Conservation (phyloP, 2,329 filamentous ascomycete species). For the Penicillium glabrum region DNA sequence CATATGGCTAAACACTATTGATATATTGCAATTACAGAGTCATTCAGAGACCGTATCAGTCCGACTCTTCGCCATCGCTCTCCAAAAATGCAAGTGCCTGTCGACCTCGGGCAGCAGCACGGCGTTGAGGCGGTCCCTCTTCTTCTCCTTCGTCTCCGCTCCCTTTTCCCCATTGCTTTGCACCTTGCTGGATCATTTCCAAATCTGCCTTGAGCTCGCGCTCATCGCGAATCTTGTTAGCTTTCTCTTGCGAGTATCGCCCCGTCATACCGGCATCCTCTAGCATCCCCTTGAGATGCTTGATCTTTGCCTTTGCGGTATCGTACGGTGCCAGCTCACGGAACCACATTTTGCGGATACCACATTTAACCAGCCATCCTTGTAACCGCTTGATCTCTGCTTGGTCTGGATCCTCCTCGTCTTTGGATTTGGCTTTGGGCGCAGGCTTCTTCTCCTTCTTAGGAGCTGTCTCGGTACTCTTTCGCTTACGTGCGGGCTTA, state of each 20-base stretch:
- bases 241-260: conserved; percentile 80
- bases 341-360: conserved; percentile 87
- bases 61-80: conserved; percentile 64
- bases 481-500: conserved; percentile 57
- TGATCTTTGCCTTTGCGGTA: conserved; percentile 75
- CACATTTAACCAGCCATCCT: conserved; percentile 82
- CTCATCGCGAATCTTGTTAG: conserved; percentile 80
- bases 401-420: conserved; percentile 62
- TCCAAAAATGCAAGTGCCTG: conserved; percentile 60
- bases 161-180: conserved; percentile 70
- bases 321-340: conserved; percentile 76
- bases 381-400: conserved; percentile 87
- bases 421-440: conserved; percentile 44
- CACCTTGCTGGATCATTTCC: conserved; percentile 79
- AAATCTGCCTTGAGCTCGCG: conserved; percentile 82
- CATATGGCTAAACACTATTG: not conserved
- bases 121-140: conserved; percentile 39
- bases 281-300: conserved; percentile 76
- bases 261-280: conserved; percentile 83
- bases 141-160: conserved; percentile 40
- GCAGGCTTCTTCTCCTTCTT: conserved; percentile 32
- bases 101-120: conserved; percentile 39
- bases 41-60: conserved; percentile 28
- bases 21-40: not conserved
- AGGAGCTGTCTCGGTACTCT: conserved; percentile 25